Evolutionary conservation across 2,329 filamentous ascomycete genomes (phyloP), one percentile per base, ranked within the genome.

Genomic region (Botrytis cinerea): DNA sequence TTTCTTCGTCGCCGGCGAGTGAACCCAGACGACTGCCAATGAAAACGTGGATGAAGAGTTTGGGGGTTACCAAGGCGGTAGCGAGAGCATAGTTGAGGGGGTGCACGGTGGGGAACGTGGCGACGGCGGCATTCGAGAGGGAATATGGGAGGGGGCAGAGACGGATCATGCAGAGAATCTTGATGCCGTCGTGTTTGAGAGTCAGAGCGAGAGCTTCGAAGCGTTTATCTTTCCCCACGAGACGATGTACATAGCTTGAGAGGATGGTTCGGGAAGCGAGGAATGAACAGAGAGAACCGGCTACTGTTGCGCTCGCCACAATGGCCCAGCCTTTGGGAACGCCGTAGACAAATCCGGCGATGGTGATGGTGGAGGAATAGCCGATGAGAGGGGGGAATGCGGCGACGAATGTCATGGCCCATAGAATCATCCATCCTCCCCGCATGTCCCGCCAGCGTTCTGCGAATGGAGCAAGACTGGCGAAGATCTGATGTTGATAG

Each of bases 111-210:
- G 95, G 95, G 75, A 99, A 95, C 1, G 96, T 98, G 45, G 94
- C 94, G 72, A 99, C 89, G 75, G 97, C 97, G 69, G 94, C 96
- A 81, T 99, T 99, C 80, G 93, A 95, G 77, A 98, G 85, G 70
- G 93, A 96, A 82, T 97, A 99, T 22, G 96, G 96, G 74, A 99
- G 82, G 2, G 96, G 96, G 80, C 95, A 98, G 76, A 98, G 88
- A 45, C 96, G 89, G 78, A 99, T 96, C 88, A 96, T 97, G 75
- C 93, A 91, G 63, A 99, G 87, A 71, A 98, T 90, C 79, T 94
- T 92, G 70, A 99, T 83, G 0, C 96, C 96, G 80, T 99, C 96
- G 80, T 93, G 91, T 76, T 97, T 94, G 75, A 99, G 86, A 12
- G 96, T 96, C 79, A 98, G 88, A 35, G 93, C 89, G 40, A 99